Evolutionary conservation across 805 yeast species (phyloP).

Genomic region (Schwanniomyces polymorphus): DNA sequence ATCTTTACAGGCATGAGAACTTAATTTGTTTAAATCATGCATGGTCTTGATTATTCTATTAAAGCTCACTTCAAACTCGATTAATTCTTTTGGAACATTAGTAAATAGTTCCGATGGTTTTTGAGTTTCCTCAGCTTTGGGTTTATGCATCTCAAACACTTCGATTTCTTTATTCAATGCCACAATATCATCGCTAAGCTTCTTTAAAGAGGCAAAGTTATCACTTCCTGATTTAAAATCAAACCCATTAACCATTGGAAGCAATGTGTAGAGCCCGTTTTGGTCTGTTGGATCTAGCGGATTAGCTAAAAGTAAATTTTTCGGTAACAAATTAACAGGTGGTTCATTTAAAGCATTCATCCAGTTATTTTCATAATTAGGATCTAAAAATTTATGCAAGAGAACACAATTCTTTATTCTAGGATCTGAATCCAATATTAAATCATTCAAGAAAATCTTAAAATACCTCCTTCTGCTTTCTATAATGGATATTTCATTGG

Average conservation of each 20-base stretch:
- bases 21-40: conserved; percentile 34
- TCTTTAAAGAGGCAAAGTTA: conserved; percentile 29
- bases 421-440: conserved; percentile 29
- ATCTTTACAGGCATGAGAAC: conserved; percentile 38
- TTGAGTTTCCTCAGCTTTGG: conserved; percentile 3
- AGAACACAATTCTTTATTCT: conserved; percentile 36
- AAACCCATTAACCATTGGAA: conserved; percentile 45
- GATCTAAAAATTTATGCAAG: conserved; percentile 50
- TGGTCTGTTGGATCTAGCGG: conserved; percentile 53
- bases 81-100: conserved; percentile 29
- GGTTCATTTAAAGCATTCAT: conserved; percentile 49
- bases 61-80: conserved; percentile 34
- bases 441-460: conserved; percentile 41
- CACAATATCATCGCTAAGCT: conserved; percentile 34
- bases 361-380: conserved; percentile 51
- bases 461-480: conserved; percentile 50
- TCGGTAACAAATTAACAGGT: conserved; percentile 45
- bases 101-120: background rate
- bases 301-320: conserved; percentile 48
- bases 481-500: conserved; percentile 38
- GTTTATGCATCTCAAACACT: conserved; percentile 24
- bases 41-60: conserved; percentile 32
- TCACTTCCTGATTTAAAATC: conserved; percentile 31
- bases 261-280: conserved; percentile 50
- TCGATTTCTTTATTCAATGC: conserved; percentile 33